Base-by-base conservation (phyloP, 176 grass and related monocot genomes). In the Ensete glaucum region DNA sequence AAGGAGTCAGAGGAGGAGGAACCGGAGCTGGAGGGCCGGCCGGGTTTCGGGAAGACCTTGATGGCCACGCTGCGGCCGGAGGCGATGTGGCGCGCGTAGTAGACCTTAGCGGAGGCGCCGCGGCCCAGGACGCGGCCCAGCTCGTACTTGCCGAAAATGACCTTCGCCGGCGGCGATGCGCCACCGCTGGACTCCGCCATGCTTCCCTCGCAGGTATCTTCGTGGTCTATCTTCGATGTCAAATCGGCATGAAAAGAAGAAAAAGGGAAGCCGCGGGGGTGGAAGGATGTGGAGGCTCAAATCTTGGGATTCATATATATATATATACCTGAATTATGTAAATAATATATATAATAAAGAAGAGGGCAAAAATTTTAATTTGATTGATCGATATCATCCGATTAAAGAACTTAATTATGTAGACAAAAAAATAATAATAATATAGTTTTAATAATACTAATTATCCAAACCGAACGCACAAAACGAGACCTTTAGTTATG, bases 71-170 rank as follows among this genome's bases (percentile, higher is more conserved):
- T 54, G 0, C 16, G n/a, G 52, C 71, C 50, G 12, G 71, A 25
- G 71, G 3, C 1, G 52, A 54, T 21, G 52, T 54, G 21, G 71
- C 71, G 52, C 9, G 71, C 71, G 52, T 55, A 52, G 71, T 73
- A 27, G 20, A 73, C 71, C 6, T 73, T 73, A 12, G 71, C 71
- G 52, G 53, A 73, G 71, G 71, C 51, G 6, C 71, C 71, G 19
- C 71, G 21, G 52, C 71, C 71, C 52, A 73, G 71, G 12, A 73
- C 10, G 52, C 51, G 71, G 13, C 51, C 71, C 8, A 73, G 12
- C 22, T 73, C 12, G 71, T 73, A 73, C 51, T 54, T 73, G 3
- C 71, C 71, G 21, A 73, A 73, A 11, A 73, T 22, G 52, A 73
- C 71, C n/a, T 55, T 73, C 9, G 71, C 21, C 22, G 12, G 22